Base-by-base conservation (phyloP, 495 filamentous ascomycete species). In the Tuber microsphaerosporum region DNA sequence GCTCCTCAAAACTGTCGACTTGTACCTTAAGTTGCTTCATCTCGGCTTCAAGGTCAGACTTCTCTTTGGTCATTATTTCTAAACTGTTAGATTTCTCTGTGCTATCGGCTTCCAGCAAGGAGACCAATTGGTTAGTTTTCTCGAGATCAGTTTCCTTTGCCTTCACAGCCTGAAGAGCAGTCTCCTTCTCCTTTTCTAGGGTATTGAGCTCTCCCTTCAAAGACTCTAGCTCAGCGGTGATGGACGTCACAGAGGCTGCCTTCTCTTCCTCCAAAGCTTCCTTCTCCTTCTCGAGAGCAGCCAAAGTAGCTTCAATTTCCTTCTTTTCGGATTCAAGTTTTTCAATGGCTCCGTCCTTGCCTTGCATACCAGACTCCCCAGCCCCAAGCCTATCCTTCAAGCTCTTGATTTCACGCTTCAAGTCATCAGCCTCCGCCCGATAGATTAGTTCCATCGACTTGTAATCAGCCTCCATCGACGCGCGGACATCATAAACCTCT, bases 181-280 rank as follows among this genome's bases (percentile, higher is more conserved):
- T 41, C 44, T 80, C 77, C 43, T 80, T 82, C 69, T 82, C 75
- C 19, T 45, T 73, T 20, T 46, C 56, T 17, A 81, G 46, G 34
- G 61, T 51, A 69, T 73, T 76, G 65, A 80, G 70, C 42, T 77
- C 74, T 41, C 17, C 41, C 65, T 72, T 80, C 7, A 78, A 76
- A 14, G 61, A 39, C 56, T 80, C 84, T 16, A 79, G 42, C 12
- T 79, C 74, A 41, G 70, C 65, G 1, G 72, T 69, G 39, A 76
- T 75, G 42, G 71, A 51, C 1, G 71, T 48, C 20, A 79, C 44
- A 68, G 76, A 74, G 69, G 68, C 14, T 10, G n/a, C 73, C 2
- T 46, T 80, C 78, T 88, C 87, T 20, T 84, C 75, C 34, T 86
- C 80, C 75, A 89, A 85, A 10, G 77, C 84, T 8, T 85, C 81